Conservation (phyloP, 1,284 basidiomycete genomes). For the Boletus semigastroideus region DNA sequence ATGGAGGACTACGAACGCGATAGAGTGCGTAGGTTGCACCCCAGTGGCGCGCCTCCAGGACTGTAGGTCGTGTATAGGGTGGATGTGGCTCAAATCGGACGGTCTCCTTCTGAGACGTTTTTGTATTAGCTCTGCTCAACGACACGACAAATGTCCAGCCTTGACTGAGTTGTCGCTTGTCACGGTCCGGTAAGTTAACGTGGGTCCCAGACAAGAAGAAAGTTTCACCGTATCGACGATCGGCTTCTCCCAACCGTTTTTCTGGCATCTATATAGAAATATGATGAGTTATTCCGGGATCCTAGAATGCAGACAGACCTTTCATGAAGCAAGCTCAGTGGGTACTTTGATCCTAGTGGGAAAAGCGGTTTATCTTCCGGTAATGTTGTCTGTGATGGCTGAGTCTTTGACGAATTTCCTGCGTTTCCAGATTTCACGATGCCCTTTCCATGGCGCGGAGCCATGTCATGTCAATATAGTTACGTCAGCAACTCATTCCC, state of each 20-base stretch:
- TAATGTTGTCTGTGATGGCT: conserved; percentile 13
- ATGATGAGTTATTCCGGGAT: conserved; percentile 1
- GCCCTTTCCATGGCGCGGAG: conserved; percentile 56
- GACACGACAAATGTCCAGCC: conserved; percentile 65
- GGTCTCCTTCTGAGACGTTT: conserved; percentile 64
- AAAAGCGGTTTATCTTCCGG: conserved; percentile 57
- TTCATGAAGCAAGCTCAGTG: conserved; percentile 74
- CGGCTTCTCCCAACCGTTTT: conserved; percentile 83
- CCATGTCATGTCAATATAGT: conserved; percentile 45
- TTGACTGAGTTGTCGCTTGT: conserved; percentile 46
- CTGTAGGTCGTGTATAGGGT: conserved; percentile 58
- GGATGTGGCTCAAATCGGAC: conserved; percentile 76
- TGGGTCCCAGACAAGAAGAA: neutral
- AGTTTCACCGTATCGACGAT: conserved; percentile 64
- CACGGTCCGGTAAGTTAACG: conserved; percentile 7
- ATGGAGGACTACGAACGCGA: conserved; percentile 57
- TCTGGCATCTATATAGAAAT: conserved; percentile 63
- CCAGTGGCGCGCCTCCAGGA: conserved; percentile 81
- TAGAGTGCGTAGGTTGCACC: conserved; percentile 87
- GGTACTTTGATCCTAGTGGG: conserved; percentile 80
- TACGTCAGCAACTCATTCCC: conserved; percentile 21
- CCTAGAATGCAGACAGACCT: conserved; percentile 43
- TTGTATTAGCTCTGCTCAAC: conserved; percentile 65
- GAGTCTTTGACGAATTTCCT: conserved; percentile 72
- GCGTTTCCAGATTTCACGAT: conserved; percentile 87